Percentiles rank a stretch among this genome's conserved stretches.
phyloP scores from a whole-genome alignment of 1,139 yeast species.

The Yamadazyma epiphylla region DNA sequence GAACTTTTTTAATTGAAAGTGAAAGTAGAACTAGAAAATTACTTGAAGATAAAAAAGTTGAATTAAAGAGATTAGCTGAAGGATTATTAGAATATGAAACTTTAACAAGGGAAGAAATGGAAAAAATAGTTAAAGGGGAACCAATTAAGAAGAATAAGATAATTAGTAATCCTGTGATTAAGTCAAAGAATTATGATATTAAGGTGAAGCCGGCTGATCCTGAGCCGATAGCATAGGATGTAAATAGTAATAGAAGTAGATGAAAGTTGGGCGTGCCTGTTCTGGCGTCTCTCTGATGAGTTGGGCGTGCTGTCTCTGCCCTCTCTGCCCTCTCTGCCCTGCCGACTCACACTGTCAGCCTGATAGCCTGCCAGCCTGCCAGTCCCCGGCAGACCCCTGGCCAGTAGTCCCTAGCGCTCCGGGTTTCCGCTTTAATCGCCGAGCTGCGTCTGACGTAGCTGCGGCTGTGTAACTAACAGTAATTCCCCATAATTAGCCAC shows the following conservation, averaged over 20 bases:
- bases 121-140: constrained; percentile 77
- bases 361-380: too few species aligned
- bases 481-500: too few species aligned
- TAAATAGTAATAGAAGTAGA: neutral
- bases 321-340: too few species aligned
- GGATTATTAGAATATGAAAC: constrained; percentile 96
- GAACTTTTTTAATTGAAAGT: constrained; percentile 66
- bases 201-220: constrained; percentile 2
- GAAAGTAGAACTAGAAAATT: constrained; percentile 76
- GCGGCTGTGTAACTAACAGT: too few species aligned
- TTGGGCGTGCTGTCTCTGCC: too few species aligned
- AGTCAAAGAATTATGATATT: constrained; percentile 18
- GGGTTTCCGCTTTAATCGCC: too few species aligned
- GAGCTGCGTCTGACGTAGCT: too few species aligned
- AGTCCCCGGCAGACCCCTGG: too few species aligned
- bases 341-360: too few species aligned
- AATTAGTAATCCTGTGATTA: constrained; percentile 75
- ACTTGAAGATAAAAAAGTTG: constrained; percentile 59
- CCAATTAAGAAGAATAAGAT: constrained; percentile 61
- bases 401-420: too few species aligned
- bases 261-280: too few species aligned
- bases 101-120: constrained; percentile 86
- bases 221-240: constrained; percentile 4
- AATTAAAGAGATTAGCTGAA: constrained; percentile 83
- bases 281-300: too few species aligned